Evolutionary conservation across 768 basidiomycete species (phyloP).

Genomic region (Tricholoma sp.): DNA sequence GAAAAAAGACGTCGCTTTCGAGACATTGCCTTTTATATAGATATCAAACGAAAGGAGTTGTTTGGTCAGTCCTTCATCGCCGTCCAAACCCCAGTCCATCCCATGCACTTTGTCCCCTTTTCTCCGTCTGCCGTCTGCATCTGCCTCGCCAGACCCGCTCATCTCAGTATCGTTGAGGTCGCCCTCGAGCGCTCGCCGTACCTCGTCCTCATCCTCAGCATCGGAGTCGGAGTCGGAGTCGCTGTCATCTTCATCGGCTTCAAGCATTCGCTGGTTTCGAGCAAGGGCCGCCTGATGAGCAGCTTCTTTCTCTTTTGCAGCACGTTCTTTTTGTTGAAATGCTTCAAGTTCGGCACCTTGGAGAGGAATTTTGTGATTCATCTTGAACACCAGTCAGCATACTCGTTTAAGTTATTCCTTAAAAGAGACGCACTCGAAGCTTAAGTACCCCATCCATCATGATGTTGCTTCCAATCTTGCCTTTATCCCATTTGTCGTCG

Average conservation of each 20-base stretch:
- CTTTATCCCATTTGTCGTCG: slow-evolving; percentile 83
- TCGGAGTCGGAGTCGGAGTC: slow-evolving; percentile 70
- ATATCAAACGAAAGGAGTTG: slow-evolving; percentile 90
- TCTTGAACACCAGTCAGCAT: slow-evolving; percentile 34
- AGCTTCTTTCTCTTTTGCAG: slow-evolving; percentile 75
- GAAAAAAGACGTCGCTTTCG: slow-evolving; percentile 82
- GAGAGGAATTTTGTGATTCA: slow-evolving; percentile 86
- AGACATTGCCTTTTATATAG: slow-evolving; percentile 94
- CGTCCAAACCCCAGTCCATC: slow-evolving; percentile 66
- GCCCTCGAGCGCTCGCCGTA: slow-evolving; percentile 49
- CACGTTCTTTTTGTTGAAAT: slow-evolving; percentile 69
- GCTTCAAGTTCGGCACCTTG: slow-evolving; percentile 85
- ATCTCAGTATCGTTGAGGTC: slow-evolving; percentile 41
- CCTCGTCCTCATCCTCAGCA: slow-evolving; percentile 58
- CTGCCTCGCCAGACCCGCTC: slow-evolving; percentile 18
- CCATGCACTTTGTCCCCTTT: slow-evolving; percentile 49
- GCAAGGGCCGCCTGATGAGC: slow-evolving; percentile 81
- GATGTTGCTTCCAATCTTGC: slow-evolving; percentile 80
- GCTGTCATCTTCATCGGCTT: slow-evolving; percentile 89
- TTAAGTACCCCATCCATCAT: slow-evolving; percentile 71
- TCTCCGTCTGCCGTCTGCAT: slow-evolving; percentile 27
- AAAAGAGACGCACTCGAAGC: slow-evolving; percentile 49
- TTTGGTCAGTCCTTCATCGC: slow-evolving; percentile 69
- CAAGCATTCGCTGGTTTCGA: slow-evolving; percentile 82
- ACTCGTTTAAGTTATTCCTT: not conserved